phyloP scores from a whole-genome alignment of 192 early-diverging fungal genomes.

The Coemansia sp. region DNA sequence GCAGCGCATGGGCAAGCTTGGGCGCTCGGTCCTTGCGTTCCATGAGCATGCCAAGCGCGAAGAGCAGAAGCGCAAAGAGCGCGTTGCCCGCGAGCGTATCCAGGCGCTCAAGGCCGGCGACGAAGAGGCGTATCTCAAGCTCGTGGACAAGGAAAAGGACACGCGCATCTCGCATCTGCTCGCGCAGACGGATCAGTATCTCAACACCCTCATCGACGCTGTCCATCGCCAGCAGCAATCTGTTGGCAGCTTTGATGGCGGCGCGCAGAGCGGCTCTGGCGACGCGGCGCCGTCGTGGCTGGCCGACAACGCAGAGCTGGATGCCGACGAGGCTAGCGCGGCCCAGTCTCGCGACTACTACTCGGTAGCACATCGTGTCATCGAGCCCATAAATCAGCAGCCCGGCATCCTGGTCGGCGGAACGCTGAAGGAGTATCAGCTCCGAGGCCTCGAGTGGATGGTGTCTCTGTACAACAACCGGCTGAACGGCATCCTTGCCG shows the following conservation, averaged over 20 bases:
- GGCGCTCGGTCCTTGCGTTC: conserved; percentile 69
- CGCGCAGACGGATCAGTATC: conserved; percentile 82
- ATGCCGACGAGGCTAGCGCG: conserved; percentile 45
- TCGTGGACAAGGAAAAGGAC: conserved; percentile 95
- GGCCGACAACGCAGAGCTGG: conserved; percentile 34
- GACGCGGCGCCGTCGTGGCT: conserved; percentile 31
- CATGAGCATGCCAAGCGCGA: conserved; percentile 88
- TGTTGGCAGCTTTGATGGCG: conserved; percentile 35
- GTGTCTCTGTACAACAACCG: conserved; percentile 97
- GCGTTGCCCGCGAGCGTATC: conserved; percentile 90
- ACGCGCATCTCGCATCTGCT: conserved; percentile 91
- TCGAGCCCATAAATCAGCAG: conserved; percentile 78
- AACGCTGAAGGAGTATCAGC: conserved; percentile 90
- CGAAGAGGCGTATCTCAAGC: conserved; percentile 94
- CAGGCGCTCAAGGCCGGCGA: conserved; percentile 95
- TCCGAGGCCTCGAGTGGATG: conserved; percentile 99
- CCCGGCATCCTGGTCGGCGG: conserved; percentile 85
- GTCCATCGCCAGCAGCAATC: conserved; percentile 79
- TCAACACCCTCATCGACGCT: conserved; percentile 79
- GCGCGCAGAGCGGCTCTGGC: conserved; percentile 16
- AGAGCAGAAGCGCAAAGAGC: conserved; percentile 83
- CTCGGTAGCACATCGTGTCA: conserved; percentile 78
- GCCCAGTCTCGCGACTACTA: conserved; percentile 71
- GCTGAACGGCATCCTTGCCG: conserved; percentile 96
- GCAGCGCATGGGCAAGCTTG: conserved; percentile 67